phyloP scores from a whole-genome alignment of 306 rosid species.

The Arachis hypogaea region DNA sequence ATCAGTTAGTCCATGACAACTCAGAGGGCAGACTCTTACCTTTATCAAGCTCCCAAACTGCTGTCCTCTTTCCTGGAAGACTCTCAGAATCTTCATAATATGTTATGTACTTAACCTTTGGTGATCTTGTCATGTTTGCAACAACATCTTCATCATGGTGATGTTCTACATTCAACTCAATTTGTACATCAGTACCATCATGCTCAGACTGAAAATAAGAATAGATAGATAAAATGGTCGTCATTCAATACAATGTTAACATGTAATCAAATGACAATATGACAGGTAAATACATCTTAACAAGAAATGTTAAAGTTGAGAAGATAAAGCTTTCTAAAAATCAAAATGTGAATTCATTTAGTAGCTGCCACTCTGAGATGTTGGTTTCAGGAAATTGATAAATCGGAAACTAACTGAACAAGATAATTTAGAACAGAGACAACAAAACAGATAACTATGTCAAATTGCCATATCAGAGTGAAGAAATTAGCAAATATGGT shows the following conservation, averaged over 20 bases:
- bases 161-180: constrained; percentile 79
- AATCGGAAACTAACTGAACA: constrained; percentile 7
- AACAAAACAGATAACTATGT: constrained; percentile 17
- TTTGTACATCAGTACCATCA: constrained; percentile 89
- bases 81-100: constrained; percentile 92
- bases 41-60: constrained; percentile 98
- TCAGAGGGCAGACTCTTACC: constrained; percentile 55
- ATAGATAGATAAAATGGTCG: constrained; percentile 24
- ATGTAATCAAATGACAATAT: constrained; percentile 26
- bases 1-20: constrained; percentile 34
- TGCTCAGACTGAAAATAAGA: constrained; percentile 74
- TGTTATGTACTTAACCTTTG: constrained; percentile 82
- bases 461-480: constrained; percentile 11
- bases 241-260: not conserved
- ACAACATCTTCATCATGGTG: constrained; percentile 66
- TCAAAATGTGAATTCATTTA: constrained; percentile 33
- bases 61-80: constrained; percentile 91
- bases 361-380: constrained; percentile 26
- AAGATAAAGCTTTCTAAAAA: constrained; percentile 22
- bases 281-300: constrained; percentile 14
- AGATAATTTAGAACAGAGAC: constrained; percentile 21
- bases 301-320: constrained; percentile 34
- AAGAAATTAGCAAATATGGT: constrained; percentile 7
- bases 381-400: constrained; percentile 11
- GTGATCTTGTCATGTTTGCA: constrained; percentile 78